Base-by-base conservation (phyloP, 371 early-diverging fungal genomes). In the Mortierella sp. region DNA sequence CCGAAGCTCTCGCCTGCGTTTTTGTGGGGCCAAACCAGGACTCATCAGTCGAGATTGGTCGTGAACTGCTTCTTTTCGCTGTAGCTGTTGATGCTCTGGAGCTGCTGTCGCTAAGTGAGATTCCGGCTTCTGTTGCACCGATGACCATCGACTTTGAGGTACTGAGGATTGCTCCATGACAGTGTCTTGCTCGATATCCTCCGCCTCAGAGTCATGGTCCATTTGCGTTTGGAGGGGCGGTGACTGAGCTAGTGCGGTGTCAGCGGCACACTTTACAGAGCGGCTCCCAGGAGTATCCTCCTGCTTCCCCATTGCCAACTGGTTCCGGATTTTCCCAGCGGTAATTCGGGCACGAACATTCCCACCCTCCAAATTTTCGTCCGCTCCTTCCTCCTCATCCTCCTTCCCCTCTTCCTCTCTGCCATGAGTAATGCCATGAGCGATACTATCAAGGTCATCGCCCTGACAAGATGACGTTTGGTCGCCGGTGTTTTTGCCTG, bases 111-210 rank as follows among this genome's bases (percentile, higher is more conserved):
- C 32, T 32, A 20, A 24, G 14, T 2, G 28, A 16, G 49, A 64
- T 24, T 30, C 58, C 24, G n/a, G 26, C 4, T 12, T 10, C 2
- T 55, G 22, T 9, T 28, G 30, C n/a, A 30, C 28, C 2, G 43
- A 43, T 3, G 66, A 20, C 10, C 68, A 57, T 6, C 55, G 77
- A 26, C 59, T 55, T 10, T 63, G 68, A 1, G 68, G 49, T 10
- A 68, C 72, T 2, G 68, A 68, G 6, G 80, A 79, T 61, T 79
- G 80, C 47, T 79, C 80, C 75, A 75, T 55, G 1, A 71, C 72
- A 9, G 55, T 60, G 26, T 75, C 80, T 52, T 77, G 78, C 47
- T 75, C 75, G 11, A 63, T 63, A 58, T 72, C 69, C 37, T 78
- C 66, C 10, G 51, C 28, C 24, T 37, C 49, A 16, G 62, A 54